phyloP scores from a whole-genome alignment of 2,329 filamentous ascomycete species.

The Pseudocercospora cruenta region DNA sequence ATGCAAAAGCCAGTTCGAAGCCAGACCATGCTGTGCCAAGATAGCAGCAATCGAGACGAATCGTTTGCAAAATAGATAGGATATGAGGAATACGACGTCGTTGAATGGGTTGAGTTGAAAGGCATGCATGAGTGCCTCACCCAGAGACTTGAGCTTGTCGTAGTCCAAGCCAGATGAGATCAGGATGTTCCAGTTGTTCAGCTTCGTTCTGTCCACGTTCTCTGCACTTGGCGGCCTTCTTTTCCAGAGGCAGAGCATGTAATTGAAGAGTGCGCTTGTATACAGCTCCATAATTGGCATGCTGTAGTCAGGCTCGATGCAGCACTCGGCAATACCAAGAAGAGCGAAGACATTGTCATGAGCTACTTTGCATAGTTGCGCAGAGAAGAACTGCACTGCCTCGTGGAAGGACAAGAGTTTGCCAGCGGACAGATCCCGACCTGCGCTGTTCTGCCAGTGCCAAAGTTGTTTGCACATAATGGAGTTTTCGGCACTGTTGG shows the following conservation, averaged over 20 bases:
- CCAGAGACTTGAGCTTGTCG: not conserved
- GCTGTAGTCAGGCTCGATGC: conserved; percentile 13
- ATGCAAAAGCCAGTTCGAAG: conserved; percentile 11
- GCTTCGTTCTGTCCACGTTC: not conserved
- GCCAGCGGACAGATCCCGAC: not conserved
- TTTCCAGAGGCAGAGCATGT: conserved; percentile 9
- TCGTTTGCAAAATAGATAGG: conserved; percentile 4
- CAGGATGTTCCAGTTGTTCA: not conserved
- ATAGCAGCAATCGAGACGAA: not conserved
- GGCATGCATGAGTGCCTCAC: conserved; percentile 9
- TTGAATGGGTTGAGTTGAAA: conserved; percentile 8
- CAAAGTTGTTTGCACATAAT: conserved; percentile 17
- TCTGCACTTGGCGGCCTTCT: not conserved
- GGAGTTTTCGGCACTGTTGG: conserved; percentile 7
- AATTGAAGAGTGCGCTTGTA: conserved; percentile 7
- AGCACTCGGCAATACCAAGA: conserved; percentile 13
- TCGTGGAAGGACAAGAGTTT: conserved; percentile 12
- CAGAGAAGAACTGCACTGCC: conserved; percentile 9
- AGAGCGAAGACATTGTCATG: conserved; percentile 17
- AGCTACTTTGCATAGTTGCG: conserved; percentile 8
- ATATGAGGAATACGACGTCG: conserved; percentile 10
- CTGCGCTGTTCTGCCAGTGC: conserved; percentile 16
- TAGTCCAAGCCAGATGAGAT: conserved; percentile 1
- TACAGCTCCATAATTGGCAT: conserved; percentile 18
- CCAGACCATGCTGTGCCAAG: conserved; percentile 7